Base-by-base conservation (phyloP, 352 stramenopile genomes). In the Globisporangium iwayamae region DNA sequence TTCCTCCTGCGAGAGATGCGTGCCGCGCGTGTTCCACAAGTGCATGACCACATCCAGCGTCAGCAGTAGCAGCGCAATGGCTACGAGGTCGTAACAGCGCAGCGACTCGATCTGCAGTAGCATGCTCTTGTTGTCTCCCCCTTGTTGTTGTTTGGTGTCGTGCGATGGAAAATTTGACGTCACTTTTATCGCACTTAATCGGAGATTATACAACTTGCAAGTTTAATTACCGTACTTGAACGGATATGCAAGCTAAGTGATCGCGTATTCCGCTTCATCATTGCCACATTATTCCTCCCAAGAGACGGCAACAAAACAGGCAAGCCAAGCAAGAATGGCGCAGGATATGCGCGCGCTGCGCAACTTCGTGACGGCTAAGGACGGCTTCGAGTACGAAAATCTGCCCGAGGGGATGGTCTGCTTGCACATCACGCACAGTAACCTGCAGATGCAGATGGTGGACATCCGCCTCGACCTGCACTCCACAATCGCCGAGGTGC, bases 351-450 rank as follows among this genome's bases (percentile, higher is more conserved):
- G 74, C 22, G 73, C 76, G 34, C 68, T 97, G 41, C 83, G 86
- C 64, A 38, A 68, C 55, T 97, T 94, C 74, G 75, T 97, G 52
- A 91, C 72, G 56, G 90, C 87, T 39, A 94, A 89, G 74, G 90
- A 97, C 71, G 86, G 76, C 57, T 69, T 75, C 43, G 81, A 97
- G 71, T 98, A 97, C 71, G 81, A 90, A 39, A 81, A 80, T 34
- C 70, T 98, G 0, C 78, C 89, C 4, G 80, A 96, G 22, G 92
- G 89, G 20, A 84, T 98, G 16, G 84, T 99, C 20, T 89, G 93
- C 63, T 80, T 99, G 58, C 94, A 98, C 73, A 96, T 99, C 63
- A 98, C 97, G 10, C 97, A 99, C 81, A 98, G 85, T 69, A 98
- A 99, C 77, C 82, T 99, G n/a, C 80, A 93, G 57, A 90, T 97